A percentile compares a stretch with the other conserved stretches of the same genome.
phyloP scores from a whole-genome alignment of 2,329 filamentous ascomycete genomes.

The Ophiostoma sp. region DNA sequence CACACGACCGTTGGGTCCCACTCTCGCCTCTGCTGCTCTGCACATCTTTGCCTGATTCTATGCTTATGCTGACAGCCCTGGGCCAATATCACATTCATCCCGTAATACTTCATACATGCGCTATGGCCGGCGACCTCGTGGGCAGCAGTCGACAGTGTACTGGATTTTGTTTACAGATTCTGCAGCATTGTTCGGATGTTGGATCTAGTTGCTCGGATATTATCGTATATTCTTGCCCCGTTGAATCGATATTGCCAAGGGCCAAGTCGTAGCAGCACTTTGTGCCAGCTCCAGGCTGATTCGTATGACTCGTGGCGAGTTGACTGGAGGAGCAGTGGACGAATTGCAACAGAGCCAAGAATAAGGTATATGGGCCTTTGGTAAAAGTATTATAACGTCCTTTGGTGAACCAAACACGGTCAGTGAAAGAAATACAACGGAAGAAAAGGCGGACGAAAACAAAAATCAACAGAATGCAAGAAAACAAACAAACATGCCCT shows the following conservation, averaged over 20 bases:
- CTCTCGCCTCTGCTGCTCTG: not conserved
- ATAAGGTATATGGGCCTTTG: not conserved
- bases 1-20: no score
- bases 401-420: not conserved
- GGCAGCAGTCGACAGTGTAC: not conserved
- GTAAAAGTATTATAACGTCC: not conserved
- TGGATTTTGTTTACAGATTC: no score
- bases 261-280: not conserved
- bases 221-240: no score
- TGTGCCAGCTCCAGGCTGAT: not conserved
- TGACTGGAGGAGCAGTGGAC: not conserved
- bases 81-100: not conserved
- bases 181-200: no score
- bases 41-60: not conserved
- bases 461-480: not conserved
- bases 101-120: not conserved
- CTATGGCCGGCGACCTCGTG: not conserved
- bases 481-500: not conserved
- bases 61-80: no score
- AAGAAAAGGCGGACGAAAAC: not conserved
- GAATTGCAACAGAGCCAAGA: not conserved
- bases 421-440: not conserved
- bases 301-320: slow-evolving; percentile 5
- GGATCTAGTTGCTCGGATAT: no score
- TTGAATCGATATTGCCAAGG: slow-evolving; percentile 8